A percentile compares a stretch with the other conserved stretches of the same genome.
These are phyloP conservation scores for Hibiscus syriacus DNA, from an alignment of 345 rosid genomes.

Conservation along the genomic window DNA sequence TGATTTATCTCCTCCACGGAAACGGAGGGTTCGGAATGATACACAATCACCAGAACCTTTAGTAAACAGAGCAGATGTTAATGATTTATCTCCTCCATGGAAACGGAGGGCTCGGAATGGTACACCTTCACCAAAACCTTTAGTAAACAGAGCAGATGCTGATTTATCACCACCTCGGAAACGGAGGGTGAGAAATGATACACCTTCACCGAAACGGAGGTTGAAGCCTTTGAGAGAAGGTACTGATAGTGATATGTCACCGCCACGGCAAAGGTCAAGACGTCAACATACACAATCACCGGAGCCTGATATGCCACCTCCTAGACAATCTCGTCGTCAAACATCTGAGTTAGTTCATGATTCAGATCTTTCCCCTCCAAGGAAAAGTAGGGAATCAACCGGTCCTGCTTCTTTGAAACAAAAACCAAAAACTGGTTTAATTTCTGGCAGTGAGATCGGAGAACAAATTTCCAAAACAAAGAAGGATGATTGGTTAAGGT, in stretches of 20 bases:
- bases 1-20: slow-evolving; percentile 36
- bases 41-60: slow-evolving; percentile 26
- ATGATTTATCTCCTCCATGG: slow-evolving; percentile 39
- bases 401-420: slow-evolving; percentile 32
- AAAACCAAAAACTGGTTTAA: slow-evolving; percentile 53
- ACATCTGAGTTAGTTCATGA: slow-evolving; percentile 2
- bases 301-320: slow-evolving; percentile 32
- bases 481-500: slow-evolving; percentile 58
- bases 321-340: slow-evolving; percentile 14
- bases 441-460: slow-evolving; percentile 54
- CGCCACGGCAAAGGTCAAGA: background rate
- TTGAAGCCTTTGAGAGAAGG: slow-evolving; percentile 3
- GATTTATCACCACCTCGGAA: slow-evolving; percentile 40
- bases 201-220: slow-evolving; percentile 1
- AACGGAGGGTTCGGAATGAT: slow-evolving; percentile 27
- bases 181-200: slow-evolving; percentile 5
- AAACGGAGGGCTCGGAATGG: background rate
- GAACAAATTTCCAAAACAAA: slow-evolving; percentile 52
- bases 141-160: slow-evolving; percentile 10
- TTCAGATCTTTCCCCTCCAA: slow-evolving; percentile 49
- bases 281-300: slow-evolving; percentile 3
- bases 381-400: slow-evolving; percentile 39
- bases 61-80: slow-evolving; percentile 14
- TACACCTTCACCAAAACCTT: background rate
- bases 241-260: slow-evolving; percentile 8